Evolutionary conservation across 2,329 filamentous ascomycete genomes (phyloP).

Genomic region (Neocatenulostroma microsporum): DNA sequence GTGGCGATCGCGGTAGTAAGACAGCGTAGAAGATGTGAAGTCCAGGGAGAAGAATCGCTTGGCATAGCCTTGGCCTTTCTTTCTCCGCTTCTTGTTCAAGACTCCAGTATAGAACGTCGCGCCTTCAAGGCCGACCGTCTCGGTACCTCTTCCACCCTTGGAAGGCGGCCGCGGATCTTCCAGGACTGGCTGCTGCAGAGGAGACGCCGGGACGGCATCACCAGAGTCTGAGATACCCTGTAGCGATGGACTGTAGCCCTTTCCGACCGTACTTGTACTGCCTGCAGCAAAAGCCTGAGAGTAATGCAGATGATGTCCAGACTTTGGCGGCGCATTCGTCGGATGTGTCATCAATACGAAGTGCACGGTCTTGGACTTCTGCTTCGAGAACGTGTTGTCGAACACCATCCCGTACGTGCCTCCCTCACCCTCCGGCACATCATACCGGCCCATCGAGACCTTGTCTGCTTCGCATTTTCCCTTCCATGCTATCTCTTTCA

Average conservation of each 20-base stretch:
- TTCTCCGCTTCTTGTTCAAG: constrained; percentile 81
- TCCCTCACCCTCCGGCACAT: constrained; percentile 64
- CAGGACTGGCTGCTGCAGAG: constrained; percentile 19
- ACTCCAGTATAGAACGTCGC: constrained; percentile 70
- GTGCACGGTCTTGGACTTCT: constrained; percentile 86
- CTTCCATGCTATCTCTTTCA: constrained; percentile 65
- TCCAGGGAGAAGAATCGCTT: constrained; percentile 93
- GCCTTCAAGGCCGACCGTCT: constrained; percentile 25
- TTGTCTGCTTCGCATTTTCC: constrained; percentile 96
- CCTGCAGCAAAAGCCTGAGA: constrained; percentile 47
- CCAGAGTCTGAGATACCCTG: constrained; percentile 41
- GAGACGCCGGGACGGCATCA: constrained; percentile 42
- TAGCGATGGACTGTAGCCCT: constrained; percentile 34
- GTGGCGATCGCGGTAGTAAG: constrained; percentile 92
- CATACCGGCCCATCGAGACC: constrained; percentile 81
- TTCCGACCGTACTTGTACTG: constrained; percentile 31
- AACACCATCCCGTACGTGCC: constrained; percentile 97
- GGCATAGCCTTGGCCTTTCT: constrained; percentile 89
- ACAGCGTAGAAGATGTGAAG: constrained; percentile 86
- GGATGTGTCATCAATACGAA: constrained; percentile 93
- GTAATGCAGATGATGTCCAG: constrained; percentile 60
- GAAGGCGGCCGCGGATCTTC: constrained; percentile 37
- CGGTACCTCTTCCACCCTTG: constrained; percentile 24
- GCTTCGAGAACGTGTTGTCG: constrained; percentile 98
- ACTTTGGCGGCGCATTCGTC: constrained; percentile 68